Evolutionary conservation across 768 basidiomycete genomes (phyloP).

Genomic region (Hericium alpestre): DNA sequence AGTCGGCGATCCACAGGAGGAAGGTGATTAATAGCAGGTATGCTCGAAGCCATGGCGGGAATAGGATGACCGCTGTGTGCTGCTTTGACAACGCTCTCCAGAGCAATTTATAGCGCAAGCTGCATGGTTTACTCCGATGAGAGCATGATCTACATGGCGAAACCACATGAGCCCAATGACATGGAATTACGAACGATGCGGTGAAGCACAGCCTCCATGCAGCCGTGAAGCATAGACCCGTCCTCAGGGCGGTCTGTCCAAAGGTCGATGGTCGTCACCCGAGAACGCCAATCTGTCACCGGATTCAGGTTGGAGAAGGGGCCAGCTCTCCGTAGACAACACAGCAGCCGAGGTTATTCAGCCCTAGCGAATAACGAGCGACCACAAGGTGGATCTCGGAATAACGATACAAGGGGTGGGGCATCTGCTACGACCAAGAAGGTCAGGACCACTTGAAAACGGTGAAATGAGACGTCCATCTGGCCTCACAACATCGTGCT

Average conservation of each 20-base stretch:
- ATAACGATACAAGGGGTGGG: neutral
- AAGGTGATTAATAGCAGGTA: conserved; percentile 16
- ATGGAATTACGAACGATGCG: too few species aligned
- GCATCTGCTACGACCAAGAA: neutral
- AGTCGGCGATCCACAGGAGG: conserved; percentile 30
- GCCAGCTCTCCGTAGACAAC: neutral
- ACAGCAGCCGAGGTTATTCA: neutral
- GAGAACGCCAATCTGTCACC: neutral
- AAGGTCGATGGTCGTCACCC: neutral
- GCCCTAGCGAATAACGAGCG: neutral
- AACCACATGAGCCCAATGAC: neutral
- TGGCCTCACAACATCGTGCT: neutral
- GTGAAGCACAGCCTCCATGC: neutral
- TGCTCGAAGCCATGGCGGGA: conserved; percentile 10
- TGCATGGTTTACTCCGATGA: neutral
- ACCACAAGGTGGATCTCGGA: neutral
- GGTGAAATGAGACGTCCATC: neutral
- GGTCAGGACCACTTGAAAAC: neutral
- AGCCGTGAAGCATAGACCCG: neutral
- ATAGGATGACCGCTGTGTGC: neutral
- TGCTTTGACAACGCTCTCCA: neutral
- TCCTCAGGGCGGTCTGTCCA: neutral
- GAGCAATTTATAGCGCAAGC: neutral
- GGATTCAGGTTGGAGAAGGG: neutral
- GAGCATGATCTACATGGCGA: neutral